Conservation (phyloP, 805 yeast genomes). For the Nakazawaea wyomingensis region DNA sequence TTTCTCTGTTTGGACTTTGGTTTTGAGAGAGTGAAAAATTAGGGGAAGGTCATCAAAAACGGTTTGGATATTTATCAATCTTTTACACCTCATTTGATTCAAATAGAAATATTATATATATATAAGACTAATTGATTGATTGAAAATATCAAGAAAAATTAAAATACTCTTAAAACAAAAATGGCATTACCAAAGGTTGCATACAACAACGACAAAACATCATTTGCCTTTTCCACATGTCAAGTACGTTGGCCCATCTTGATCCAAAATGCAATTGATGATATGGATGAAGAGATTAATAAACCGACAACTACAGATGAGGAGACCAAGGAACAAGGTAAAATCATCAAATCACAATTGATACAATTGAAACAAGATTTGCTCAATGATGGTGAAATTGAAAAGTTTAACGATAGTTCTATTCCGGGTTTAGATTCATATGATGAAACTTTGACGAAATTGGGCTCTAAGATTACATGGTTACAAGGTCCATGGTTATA, state of each 20-base stretch:
- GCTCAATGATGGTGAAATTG: slow-evolving; percentile 33
- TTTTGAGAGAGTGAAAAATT: too few species aligned
- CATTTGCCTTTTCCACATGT: slow-evolving; percentile 82
- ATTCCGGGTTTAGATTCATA: slow-evolving; percentile 47
- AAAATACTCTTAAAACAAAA: background rate
- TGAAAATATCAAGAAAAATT: too few species aligned
- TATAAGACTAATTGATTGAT: too few species aligned
- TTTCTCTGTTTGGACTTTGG: too few species aligned
- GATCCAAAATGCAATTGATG: slow-evolving; percentile 60
- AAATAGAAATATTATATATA: too few species aligned
- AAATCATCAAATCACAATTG: slow-evolving; percentile 36
- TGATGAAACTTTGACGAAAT: slow-evolving; percentile 44
- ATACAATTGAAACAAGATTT: slow-evolving; percentile 39
- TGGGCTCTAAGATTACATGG: slow-evolving; percentile 50
- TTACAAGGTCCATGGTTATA: slow-evolving; percentile 84
- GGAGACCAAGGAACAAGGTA: slow-evolving; percentile 39
- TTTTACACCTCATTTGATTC: too few species aligned
- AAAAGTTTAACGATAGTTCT: slow-evolving; percentile 35
- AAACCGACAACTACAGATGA: slow-evolving; percentile 18
- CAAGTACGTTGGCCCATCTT: slow-evolving; percentile 85
- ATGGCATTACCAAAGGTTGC: slow-evolving; percentile 41
- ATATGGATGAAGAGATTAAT: slow-evolving; percentile 31
- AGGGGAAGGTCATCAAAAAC: too few species aligned
- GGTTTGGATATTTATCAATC: too few species aligned
- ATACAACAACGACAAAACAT: slow-evolving; percentile 60